Conservation (phyloP, 345 rosid genomes). For the Physaria fendleri region DNA sequence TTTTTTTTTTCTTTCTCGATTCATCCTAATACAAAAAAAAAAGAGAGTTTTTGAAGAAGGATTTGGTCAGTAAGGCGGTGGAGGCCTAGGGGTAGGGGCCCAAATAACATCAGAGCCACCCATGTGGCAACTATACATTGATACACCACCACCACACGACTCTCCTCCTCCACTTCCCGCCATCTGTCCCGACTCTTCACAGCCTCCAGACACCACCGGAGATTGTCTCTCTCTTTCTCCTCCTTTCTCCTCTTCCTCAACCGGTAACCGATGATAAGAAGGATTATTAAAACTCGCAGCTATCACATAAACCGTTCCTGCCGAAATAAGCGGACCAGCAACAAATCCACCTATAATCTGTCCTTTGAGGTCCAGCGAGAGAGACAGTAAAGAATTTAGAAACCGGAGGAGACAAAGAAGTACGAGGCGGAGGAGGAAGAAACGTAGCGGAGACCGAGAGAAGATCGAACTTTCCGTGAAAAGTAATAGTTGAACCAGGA, state of each 20-base stretch:
- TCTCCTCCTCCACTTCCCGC: too few species aligned
- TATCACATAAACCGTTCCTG: conserved; percentile 59
- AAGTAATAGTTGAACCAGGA: conserved; percentile 69
- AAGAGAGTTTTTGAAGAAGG: background rate
- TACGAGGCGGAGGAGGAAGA: conserved; percentile 41
- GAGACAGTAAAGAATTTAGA: conserved; percentile 61
- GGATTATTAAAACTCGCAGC: conserved; percentile 79
- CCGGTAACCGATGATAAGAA: conserved; percentile 48
- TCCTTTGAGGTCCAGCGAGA: conserved; percentile 83
- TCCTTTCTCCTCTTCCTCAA: conserved; percentile 34
- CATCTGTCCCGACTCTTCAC: conserved; percentile 39
- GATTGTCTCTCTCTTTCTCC: conserved; percentile 48
- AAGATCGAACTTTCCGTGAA: conserved; percentile 87
- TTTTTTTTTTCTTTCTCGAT: too few species aligned
- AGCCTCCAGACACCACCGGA: conserved; percentile 37
- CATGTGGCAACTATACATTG: conserved; percentile 59
- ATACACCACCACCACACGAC: too few species aligned
- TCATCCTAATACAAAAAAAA: background rate
- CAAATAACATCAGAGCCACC: conserved; percentile 59
- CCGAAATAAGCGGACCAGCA: conserved; percentile 61
- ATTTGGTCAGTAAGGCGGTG: conserved; percentile 41
- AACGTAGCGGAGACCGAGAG: conserved; percentile 81
- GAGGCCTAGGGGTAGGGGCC: conserved; percentile 62
- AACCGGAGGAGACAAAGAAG: conserved; percentile 35
- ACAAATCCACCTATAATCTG: conserved; percentile 91